A percentile compares a stretch with the other conserved stretches of the same genome.
Evolutionary conservation across 768 basidiomycete species (phyloP).

Genomic region (Kwoniella dendrophila): DNA sequence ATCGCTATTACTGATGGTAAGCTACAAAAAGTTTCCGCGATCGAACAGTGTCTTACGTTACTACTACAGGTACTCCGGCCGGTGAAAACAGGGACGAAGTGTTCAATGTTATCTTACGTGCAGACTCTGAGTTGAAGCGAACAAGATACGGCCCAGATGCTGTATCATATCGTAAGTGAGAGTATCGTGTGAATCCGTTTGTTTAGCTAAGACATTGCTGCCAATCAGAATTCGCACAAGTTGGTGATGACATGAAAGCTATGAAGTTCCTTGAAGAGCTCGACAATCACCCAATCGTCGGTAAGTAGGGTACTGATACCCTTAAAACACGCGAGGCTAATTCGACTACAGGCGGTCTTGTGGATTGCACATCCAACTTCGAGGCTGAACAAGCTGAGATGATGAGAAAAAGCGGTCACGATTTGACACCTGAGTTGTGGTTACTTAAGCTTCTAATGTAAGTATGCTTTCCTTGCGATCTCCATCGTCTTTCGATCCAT

Average conservation of each 20-base stretch:
- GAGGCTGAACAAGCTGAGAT: constrained; percentile 53
- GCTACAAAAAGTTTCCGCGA: no score
- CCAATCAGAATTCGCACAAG: constrained; percentile 48
- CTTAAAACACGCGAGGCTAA: no score
- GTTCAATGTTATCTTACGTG: constrained; percentile 51
- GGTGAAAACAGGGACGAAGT: constrained; percentile 52
- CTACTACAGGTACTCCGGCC: constrained; percentile 13
- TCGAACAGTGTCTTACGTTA: no score
- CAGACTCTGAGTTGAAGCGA: constrained; percentile 51
- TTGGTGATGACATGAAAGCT: constrained; percentile 56
- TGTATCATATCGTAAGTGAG: constrained; percentile 51
- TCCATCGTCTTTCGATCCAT: no score
- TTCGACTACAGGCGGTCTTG: no score
- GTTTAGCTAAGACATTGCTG: not conserved
- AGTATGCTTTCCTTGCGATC: no score
- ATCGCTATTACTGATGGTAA: constrained; percentile 54
- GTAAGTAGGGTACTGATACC: no score
- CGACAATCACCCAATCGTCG: constrained; percentile 56
- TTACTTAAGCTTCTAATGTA: constrained; percentile 31
- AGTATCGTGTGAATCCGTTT: not conserved
- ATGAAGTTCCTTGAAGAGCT: constrained; percentile 55
- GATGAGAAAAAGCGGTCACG: constrained; percentile 46
- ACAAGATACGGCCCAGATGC: constrained; percentile 53
- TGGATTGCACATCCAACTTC: constrained; percentile 55
- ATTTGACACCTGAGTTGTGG: constrained; percentile 55